Evolutionary conservation across 352 stramenopile species (phyloP).

Genomic region (Globisporangium alternatum): DNA sequence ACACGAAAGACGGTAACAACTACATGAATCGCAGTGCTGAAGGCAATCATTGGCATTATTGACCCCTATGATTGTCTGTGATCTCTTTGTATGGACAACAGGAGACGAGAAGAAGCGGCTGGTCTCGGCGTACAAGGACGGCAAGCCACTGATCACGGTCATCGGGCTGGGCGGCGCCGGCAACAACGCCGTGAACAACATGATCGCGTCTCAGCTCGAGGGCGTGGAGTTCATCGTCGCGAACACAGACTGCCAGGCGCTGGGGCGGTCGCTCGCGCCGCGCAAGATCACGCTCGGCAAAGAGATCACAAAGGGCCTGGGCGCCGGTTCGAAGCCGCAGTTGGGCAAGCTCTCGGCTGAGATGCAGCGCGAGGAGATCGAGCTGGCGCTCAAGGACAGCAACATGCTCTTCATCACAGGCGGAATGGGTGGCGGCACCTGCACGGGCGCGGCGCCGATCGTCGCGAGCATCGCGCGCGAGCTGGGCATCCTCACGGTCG

Average conservation of each 20-base stretch:
- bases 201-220: conserved; percentile 86
- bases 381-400: conserved; percentile 84
- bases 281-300: conserved; percentile 84
- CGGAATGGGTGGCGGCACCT: conserved; percentile 93
- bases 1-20: conserved; percentile 12
- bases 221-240: conserved; percentile 95
- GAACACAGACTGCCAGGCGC: conserved; percentile 94
- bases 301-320: conserved; percentile 82
- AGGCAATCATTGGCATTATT: not conserved
- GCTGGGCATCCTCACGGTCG: conserved; percentile 92
- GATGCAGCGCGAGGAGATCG: conserved; percentile 88
- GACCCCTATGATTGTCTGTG: not conserved
- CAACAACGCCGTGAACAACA: conserved; percentile 89
- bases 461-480: conserved; percentile 93
- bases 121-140: conserved; percentile 67
- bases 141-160: conserved; percentile 83
- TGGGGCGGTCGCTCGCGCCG: conserved; percentile 71
- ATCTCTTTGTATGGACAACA: not conserved
- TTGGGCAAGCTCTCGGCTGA: conserved; percentile 81
- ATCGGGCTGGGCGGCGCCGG: conserved; percentile 80
- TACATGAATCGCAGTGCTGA: no score
- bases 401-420: conserved; percentile 97
- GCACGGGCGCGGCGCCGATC: conserved; percentile 90
- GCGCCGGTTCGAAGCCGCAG: conserved; percentile 77
- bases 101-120: conserved; percentile 47